Conservation (phyloP, 768 basidiomycete genomes). For the Xerocomellus amylosporus region DNA sequence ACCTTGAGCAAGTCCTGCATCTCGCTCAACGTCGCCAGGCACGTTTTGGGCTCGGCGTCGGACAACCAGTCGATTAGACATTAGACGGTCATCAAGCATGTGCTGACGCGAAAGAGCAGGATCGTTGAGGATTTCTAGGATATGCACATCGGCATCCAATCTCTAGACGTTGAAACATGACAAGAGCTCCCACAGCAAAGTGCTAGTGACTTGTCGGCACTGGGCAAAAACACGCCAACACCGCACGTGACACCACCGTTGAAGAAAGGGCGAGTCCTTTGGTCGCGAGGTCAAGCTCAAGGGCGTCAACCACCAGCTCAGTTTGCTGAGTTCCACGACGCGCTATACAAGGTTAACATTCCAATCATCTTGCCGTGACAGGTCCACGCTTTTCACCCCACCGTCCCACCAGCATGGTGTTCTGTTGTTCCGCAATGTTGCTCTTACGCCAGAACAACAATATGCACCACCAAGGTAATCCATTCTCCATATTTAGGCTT, state of each 20-base stretch:
- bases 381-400: neutral
- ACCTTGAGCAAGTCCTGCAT: neutral
- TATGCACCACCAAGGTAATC: constrained; percentile 71
- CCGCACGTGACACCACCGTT: no score
- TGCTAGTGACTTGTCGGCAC: no score
- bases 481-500: neutral
- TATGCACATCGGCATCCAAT: neutral
- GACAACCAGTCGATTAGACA: neutral
- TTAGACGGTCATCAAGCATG: neutral
- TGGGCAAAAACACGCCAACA: no score
- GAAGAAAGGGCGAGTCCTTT: no score
- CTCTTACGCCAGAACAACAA: constrained; percentile 75
- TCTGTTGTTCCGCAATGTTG: constrained; percentile 68
- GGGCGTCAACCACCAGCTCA: constrained; percentile 54
- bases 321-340: constrained; percentile 63
- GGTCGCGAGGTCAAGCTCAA: constrained; percentile 70
- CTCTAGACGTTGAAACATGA: no score
- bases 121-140: neutral
- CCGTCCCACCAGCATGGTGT: constrained; percentile 52
- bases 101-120: neutral
- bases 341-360: constrained; percentile 66
- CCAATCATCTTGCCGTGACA: neutral
- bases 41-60: neutral
- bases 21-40: neutral
- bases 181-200: no score